Evolutionary conservation across 805 yeast genomes (phyloP), one percentile per base, ranked within the genome.

Genomic region (Metschnikowia peoriensis): DNA sequence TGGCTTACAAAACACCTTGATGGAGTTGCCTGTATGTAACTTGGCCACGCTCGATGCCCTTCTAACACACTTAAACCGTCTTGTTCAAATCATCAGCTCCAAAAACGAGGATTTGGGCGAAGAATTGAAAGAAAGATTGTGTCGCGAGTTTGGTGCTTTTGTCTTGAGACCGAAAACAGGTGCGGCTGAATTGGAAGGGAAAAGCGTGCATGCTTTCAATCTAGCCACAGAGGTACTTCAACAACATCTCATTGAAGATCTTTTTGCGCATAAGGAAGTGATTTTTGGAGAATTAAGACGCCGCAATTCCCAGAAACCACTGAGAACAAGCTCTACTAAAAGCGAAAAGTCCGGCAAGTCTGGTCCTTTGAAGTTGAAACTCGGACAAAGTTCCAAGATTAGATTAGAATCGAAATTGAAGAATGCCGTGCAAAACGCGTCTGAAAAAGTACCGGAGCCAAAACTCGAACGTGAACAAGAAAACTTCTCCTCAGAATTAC

Each of bases 11-110:
- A 86, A 84, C 54, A 81, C 86, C 0, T 72, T 89, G 52, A 75
- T 81, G 4, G 87, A 87, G 52, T 74, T 89, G 49, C 84, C 90
- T 17, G 81, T 85, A 47, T 77, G 86, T 43, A 87, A 86, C 61
- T 73, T 89, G 41, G 93, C 96, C 1, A 87, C 96, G 0, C 75
- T 89, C 49, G 92, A 87, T 65, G 91, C 92, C 1, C 68, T 89
- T n/a, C 78, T 85, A 38, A 83, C 90, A 1, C 96, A 89, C 67
- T 80, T 89, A 65, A 77, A 79, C 48, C 75, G 96, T 44, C 69
- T 89, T 51, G 79, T 85, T 29, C 69, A 66, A 49, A 73, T 64
- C 62, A 76, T 65, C 68, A 81, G 78, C 64, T 75, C 65, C 57
- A 79, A 64, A 65, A 70, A 61, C 59, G 64, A 55, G 49, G 72